These are phyloP conservation scores for Ordospora colligata DNA, from an alignment of 371 early-diverging fungal genomes.

Conservation along the genomic window DNA sequence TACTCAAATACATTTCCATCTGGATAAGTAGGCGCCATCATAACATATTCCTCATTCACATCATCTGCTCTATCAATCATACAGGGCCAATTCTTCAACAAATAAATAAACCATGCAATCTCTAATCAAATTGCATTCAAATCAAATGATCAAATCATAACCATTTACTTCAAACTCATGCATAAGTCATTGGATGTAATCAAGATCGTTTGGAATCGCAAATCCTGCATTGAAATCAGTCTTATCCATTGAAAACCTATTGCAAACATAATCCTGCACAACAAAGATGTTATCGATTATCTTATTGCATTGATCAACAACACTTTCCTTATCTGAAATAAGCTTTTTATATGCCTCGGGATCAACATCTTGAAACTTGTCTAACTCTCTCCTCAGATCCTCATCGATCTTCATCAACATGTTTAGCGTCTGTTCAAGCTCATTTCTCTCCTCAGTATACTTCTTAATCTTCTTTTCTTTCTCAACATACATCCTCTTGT, in stretches of 20 bases:
- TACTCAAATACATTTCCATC: conserved; percentile 16
- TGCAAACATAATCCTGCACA: conserved; percentile 69
- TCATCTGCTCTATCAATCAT: neutral
- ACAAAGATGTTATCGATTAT: conserved; percentile 74
- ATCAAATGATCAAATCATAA: neutral
- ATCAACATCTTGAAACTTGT: neutral
- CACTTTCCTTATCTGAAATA: neutral
- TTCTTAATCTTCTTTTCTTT: conserved; percentile 22
- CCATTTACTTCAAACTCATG: neutral
- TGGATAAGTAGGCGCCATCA: conserved; percentile 31
- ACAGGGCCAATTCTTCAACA: neutral
- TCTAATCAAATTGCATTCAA: neutral
- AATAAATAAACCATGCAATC: neutral
- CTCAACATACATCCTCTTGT: neutral
- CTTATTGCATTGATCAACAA: conserved; percentile 30
- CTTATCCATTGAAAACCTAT: conserved; percentile 68
- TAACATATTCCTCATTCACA: neutral
- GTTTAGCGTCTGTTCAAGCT: conserved; percentile 50
- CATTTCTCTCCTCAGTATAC: conserved; percentile 60
- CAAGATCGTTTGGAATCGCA: conserved; percentile 70
- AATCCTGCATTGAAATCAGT: conserved; percentile 68
- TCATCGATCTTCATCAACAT: conserved; percentile 3
- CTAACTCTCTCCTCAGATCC: conserved; percentile 16
- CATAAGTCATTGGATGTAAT: conserved; percentile 57
- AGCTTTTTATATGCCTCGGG: conserved; percentile 18